Conservation (phyloP, 148 eudicot genomes). For the Camellia granthamiana region DNA sequence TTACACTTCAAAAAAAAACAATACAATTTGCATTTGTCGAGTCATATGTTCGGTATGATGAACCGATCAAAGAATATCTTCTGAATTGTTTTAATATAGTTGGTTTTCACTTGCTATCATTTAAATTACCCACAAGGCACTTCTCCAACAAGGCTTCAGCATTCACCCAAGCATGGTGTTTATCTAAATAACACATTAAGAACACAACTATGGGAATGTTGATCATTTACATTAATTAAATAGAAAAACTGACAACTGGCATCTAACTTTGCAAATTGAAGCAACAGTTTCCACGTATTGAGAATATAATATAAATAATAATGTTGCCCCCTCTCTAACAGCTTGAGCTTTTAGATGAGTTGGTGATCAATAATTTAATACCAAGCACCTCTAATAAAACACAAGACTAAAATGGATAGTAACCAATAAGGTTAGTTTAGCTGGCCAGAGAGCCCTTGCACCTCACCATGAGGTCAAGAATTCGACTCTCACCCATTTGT, state of each 20-base stretch:
- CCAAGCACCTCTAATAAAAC: background rate
- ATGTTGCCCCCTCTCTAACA: too few relatives aligned
- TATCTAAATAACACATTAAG: conserved; percentile 58
- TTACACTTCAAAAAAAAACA: background rate
- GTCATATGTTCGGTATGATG: conserved; percentile 2
- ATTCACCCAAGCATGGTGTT: conserved; percentile 98
- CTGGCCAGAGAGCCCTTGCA: too few relatives aligned
- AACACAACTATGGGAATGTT: conserved; percentile 12
- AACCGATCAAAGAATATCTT: conserved; percentile 14
- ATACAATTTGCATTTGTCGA: background rate
- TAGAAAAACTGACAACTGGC: background rate
- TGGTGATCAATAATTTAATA: too few relatives aligned
- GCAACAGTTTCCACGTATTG: too few relatives aligned
- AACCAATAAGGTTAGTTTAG: too few relatives aligned
- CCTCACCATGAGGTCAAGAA: too few relatives aligned
- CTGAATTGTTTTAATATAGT: background rate
- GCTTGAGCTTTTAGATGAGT: too few relatives aligned
- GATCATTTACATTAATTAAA: background rate
- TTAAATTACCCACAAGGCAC: conserved; percentile 84
- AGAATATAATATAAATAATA: too few relatives aligned
- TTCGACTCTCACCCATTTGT: too few relatives aligned
- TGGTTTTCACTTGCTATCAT: conserved; percentile 31
- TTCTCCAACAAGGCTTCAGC: conserved; percentile 84
- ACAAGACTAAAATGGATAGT: background rate
- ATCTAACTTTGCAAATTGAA: background rate